Base-by-base conservation (phyloP, 495 filamentous ascomycete genomes). In the Podospora pseudoanserina region DNA sequence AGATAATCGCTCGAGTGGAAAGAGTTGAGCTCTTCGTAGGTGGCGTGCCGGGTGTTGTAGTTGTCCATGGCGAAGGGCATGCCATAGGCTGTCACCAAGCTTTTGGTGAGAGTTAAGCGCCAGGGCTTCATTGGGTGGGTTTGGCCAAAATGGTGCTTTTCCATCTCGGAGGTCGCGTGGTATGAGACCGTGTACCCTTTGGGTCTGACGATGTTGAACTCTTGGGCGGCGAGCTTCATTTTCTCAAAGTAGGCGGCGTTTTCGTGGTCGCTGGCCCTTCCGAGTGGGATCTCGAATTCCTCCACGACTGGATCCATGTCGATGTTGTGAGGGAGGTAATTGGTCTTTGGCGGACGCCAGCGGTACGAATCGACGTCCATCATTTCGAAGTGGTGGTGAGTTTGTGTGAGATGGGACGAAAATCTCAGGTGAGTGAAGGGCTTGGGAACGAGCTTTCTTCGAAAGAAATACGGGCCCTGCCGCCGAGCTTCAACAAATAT, bases 71-170 rank as follows among this genome's bases (percentile, higher is more conserved):
- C 92, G 68, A 92, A 88, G 74, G 96, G 91, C 86, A 99, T 92
- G 67, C 95, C 96, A 78, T 98, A 98, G 3, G 91, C 87, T 71
- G 95, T 87, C 59, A 99, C 91, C 53, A 99, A 86, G 75, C 94
- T 90, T 76, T 99, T 99, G 67, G 95, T 95, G 56, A 99, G 86
- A 13, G 92, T 97, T 67, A 99, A 84, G 18, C 95, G 91, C 94
- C 94, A 98, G 67, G 95, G 95, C 74, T 99, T 99, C 95, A 99
- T 99, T 18, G 95, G 95, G 80, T 99, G 95, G 19, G 90, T 90
- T 75, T 89, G 89, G 68, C 95, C 95, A 74, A 99, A 99, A 77
- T 99, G 95, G 77, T 97, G 93, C 75, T 89, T 88, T 80, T 99
- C 95, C 77, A 97, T 95, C 63, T 91, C 87, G n/a, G 93, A 89